Conservation (phyloP, 352 stramenopile species). For the Phytopythium cucurbitacearum region DNA sequence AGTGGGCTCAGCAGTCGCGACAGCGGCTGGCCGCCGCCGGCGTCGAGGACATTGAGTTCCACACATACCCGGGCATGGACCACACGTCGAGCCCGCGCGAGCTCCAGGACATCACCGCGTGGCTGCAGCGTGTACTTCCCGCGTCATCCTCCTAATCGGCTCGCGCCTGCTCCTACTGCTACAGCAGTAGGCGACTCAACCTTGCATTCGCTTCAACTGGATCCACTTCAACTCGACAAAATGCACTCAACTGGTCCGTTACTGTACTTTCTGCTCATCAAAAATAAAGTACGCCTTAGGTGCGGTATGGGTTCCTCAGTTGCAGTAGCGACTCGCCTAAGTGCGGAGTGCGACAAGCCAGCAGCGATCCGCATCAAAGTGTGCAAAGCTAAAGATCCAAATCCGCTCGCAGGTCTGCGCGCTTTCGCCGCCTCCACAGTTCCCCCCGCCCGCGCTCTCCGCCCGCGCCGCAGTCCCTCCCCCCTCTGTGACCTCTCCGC, state of each 20-base stretch:
- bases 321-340: too few species aligned
- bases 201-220: neutral
- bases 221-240: neutral
- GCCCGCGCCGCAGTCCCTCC: neutral
- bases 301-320: too few species aligned
- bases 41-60: constrained; percentile 57
- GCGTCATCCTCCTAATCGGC: neutral
- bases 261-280: too few species aligned
- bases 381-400: neutral
- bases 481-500: neutral
- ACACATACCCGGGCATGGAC: constrained; percentile 50
- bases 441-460: neutral
- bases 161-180: neutral
- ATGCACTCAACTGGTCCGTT: too few species aligned
- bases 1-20: constrained; percentile 37
- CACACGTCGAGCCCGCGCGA: constrained; percentile 51
- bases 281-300: neutral
- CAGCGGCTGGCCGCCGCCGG: constrained; percentile 34
- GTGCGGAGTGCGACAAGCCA: too few species aligned
- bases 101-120: constrained; percentile 42
- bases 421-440: neutral
- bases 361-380: too few species aligned
- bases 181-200: too few species aligned
- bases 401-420: neutral
- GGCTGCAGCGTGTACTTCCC: constrained; percentile 49